Evolutionary conservation across 306 rosid genomes (phyloP).

Genomic region (Begonia loranthoides): DNA sequence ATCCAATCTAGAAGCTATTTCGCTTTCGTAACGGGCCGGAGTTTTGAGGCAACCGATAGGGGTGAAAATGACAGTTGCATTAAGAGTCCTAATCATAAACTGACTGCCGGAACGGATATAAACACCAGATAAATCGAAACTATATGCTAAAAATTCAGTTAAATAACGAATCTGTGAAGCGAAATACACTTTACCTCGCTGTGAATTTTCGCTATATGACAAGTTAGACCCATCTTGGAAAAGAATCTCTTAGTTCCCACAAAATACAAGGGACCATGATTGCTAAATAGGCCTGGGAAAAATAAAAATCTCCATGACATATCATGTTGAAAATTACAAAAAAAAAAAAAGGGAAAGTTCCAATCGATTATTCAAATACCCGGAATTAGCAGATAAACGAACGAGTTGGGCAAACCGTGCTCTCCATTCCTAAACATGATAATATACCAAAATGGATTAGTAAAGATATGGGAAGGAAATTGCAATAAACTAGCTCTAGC

Average conservation of each 20-base stretch:
- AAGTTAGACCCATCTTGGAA: conserved; percentile 81
- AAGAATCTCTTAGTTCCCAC: conserved; percentile 70
- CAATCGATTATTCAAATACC: conserved; percentile 25
- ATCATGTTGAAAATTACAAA: conserved; percentile 5
- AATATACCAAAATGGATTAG: background rate
- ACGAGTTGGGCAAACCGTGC: conserved; percentile 56
- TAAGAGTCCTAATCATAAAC: no score
- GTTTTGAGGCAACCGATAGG: no score
- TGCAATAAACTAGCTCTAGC: no score
- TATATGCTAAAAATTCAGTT: no score
- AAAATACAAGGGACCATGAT: conserved; percentile 70
- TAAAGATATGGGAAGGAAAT: no score
- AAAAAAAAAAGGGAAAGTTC: conserved; percentile 3
- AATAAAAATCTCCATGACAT: conserved; percentile 7
- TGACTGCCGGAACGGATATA: no score
- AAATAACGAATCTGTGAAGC: no score
- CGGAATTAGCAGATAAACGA: conserved; percentile 69
- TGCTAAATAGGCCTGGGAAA: conserved; percentile 73
- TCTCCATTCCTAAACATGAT: conserved; percentile 41
- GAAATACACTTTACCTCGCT: conserved; percentile 38
- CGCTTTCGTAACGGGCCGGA: no score
- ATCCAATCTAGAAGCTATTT: no score
- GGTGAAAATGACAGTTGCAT: no score
- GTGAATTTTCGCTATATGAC: conserved; percentile 79
- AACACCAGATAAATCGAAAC: no score